Base-by-base conservation (phyloP, 1,284 basidiomycete species). In the Puccinia polysora region DNA sequence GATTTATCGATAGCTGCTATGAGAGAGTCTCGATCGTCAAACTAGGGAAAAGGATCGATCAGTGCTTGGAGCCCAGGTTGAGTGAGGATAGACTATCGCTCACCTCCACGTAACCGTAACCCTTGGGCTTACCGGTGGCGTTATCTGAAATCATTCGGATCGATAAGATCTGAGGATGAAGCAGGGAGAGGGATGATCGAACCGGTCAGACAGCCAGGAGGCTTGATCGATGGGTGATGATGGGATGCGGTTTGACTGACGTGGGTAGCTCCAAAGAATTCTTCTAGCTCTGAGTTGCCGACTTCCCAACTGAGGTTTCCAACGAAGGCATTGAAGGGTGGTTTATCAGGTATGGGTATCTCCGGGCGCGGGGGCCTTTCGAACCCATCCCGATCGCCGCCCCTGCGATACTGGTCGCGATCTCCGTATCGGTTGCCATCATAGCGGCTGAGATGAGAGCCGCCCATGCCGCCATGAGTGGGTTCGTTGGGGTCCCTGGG, bases 41-140 rank as follows among this genome's bases (percentile, higher is more conserved):
- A 70, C 68, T 70, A 28, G 8, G 14, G 2, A 2, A 30, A 52
- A 28, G 15, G 36, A 49, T 25, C 12, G 73, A 87, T 87, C 43
- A 79, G 77, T 72, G 86, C 87, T 45, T 82, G 81, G 36, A 97
- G 81, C 5, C 89, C 95, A 68, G 87, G 86, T 81, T 92, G 93
- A 75, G 97, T 83, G 53, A 86, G 87, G 45, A 93, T 90, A 73
- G 91, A 80, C 65, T 45, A 88, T 87, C 45, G 84, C 85, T 78
- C 97, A 98, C 68, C 80, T 99, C 95, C 75, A 97, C 87, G 79
- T 98, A 98, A 38, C 95, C 96, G 81, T 97, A 98, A 0, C 96
- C 96, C 81, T 97, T 97, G 38, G 92, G 89, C 80, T 92, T 92
- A 68, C 94, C 92, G 32, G 68, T 62, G 59, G 82, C 81, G 72